Base-by-base conservation (phyloP, 257 asterid genomes). In the Solanum microdontum region DNA sequence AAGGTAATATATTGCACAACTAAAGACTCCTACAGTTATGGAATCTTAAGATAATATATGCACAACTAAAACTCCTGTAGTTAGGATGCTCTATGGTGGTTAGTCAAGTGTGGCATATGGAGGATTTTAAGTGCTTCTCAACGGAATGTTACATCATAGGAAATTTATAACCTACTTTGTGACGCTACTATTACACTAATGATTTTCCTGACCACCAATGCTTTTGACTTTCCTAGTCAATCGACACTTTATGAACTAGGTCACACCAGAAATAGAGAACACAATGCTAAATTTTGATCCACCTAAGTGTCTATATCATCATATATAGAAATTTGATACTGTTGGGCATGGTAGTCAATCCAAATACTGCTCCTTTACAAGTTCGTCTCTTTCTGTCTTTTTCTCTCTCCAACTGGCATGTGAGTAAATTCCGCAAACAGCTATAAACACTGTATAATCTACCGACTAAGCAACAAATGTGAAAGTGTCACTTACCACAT, bases 401-500 rank as follows among this genome's bases (percentile, higher is more conserved):
- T 11, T 11, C 21, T 76, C 58, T 76, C 7, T 76, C 34, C 2
- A n/a, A 36, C 32, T 11, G 28, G n/a, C 12, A 76, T 76, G 60
- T 39, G 28, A 23, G 24, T 24, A 10, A 21, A 30, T 14, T 45
- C 21, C 37, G 1, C 37, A 28, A 30, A 69, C 34, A 26, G 76
- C 5, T 76, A 76, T 76, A 76, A 24, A 2, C 8, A 11, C 62
- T 72, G 43, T 30, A 76, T 39, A 76, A 32, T 70, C 45, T 37
- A 76, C 19, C 1, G 82, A 75, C 15, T 24, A 3, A 76, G 60
- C 10, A 39, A 39, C 34, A 76, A 76, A 23, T 76, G 84, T 23
- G 64, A 13, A 13, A 13, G 79, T 43, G 66, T 36, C 24, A 43
- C 84, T 26, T 95, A 97, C 98, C 97, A 83, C 13, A 84, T 95